Evolutionary conservation across 202 grass and related monocot species (phyloP).

Genomic region (Schoenoplectus triqueter): DNA sequence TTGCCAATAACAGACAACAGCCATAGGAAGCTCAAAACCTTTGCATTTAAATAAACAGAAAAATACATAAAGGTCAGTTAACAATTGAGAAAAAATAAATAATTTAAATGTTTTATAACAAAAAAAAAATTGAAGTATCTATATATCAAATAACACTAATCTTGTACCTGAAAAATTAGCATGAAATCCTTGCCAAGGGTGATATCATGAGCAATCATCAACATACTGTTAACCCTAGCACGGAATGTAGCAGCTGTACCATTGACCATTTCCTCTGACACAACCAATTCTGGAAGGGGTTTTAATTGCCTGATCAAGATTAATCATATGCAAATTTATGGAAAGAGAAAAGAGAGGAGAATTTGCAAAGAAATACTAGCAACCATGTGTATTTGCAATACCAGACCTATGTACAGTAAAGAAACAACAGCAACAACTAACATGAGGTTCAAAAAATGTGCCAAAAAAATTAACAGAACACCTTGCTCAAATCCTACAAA

Average conservation of each 20-base stretch:
- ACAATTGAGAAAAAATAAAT: background rate
- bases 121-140: conserved; percentile 10
- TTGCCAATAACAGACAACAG: conserved; percentile 76
- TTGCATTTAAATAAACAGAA: conserved; percentile 39
- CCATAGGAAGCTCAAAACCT: conserved; percentile 86
- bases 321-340: background rate
- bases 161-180: conserved; percentile 73
- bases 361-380: background rate
- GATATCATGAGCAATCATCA: conserved; percentile 94
- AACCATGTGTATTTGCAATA: background rate
- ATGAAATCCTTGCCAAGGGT: conserved; percentile 92
- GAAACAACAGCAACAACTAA: background rate
- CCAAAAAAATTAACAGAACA: background rate
- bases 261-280: conserved; percentile 99
- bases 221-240: conserved; percentile 87
- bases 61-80: background rate
- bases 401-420: background rate
- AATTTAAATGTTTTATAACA: background rate
- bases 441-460: background rate
- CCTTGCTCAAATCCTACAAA: background rate
- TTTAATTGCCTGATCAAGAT: conserved; percentile 65
- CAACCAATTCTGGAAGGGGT: conserved; percentile 84
- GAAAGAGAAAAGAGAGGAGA: background rate
- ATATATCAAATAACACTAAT: conserved; percentile 28
- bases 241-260: conserved; percentile 79